These are phyloP conservation scores for Barnettozyma sp. DNA, from an alignment of 805 yeast genomes.

Conservation along the genomic window DNA sequence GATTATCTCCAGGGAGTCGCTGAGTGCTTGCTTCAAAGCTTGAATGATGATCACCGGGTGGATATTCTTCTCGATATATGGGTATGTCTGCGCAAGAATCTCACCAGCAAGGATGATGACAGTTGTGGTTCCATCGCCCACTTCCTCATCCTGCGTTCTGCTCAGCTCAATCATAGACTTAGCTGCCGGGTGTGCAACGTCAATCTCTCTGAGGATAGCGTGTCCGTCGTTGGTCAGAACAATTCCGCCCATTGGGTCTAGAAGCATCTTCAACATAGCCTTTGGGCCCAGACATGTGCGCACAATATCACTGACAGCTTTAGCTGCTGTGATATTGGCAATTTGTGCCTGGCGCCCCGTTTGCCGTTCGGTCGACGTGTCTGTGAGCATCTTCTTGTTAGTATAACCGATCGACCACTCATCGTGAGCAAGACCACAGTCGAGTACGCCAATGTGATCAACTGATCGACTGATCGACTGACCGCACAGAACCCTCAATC, in stretches of 20 bases:
- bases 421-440: no score
- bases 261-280: constrained; percentile 96
- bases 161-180: constrained; percentile 96
- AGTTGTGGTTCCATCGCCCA: constrained; percentile 97
- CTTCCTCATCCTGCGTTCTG: constrained; percentile 98
- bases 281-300: constrained; percentile 98
- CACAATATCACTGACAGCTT: constrained; percentile 95
- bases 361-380: constrained; percentile 88
- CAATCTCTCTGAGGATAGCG: constrained; percentile 94
- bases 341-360: constrained; percentile 96
- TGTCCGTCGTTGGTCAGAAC: constrained; percentile 98
- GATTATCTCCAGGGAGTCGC: constrained; percentile 85
- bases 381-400: constrained; percentile 11
- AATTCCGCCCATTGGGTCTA: constrained; percentile 93
- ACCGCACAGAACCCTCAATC: no score
- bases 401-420: no score
- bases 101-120: constrained; percentile 97
- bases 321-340: constrained; percentile 98
- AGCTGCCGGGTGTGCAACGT: constrained; percentile 98
- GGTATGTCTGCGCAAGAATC: constrained; percentile 89
- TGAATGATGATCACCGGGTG: constrained; percentile 96
- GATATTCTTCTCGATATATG: constrained; percentile 88
- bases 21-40: constrained; percentile 84
- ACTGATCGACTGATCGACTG: no score
- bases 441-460: no score